Conservation (phyloP, 306 rosid genomes). For the Lathyrus oleraceus region DNA sequence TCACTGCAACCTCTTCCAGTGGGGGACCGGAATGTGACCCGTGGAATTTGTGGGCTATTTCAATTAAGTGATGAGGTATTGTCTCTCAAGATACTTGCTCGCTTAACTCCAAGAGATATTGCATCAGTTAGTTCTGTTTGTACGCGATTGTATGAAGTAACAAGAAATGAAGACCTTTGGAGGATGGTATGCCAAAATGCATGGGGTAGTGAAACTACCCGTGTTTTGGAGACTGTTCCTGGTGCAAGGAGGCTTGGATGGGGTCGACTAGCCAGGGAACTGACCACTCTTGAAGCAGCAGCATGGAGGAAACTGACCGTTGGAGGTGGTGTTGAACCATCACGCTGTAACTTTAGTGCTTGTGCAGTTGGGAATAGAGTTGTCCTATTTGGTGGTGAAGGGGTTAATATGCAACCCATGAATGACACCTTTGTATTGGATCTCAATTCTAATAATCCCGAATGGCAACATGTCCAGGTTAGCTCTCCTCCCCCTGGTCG, state of each 20-base stretch:
- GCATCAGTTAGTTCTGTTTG: conserved; percentile 93
- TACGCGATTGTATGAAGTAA: conserved; percentile 68
- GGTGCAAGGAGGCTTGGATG: conserved; percentile 98
- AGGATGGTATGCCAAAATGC: conserved; percentile 98
- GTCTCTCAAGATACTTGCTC: conserved; percentile 87
- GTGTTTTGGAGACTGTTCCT: conserved; percentile 90
- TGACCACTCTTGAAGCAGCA: conserved; percentile 99
- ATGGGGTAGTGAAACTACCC: conserved; percentile 97
- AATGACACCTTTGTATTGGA: conserved; percentile 95
- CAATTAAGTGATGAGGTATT: conserved; percentile 95
- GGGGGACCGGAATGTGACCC: conserved; percentile 82
- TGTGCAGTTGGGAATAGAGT: conserved; percentile 98
- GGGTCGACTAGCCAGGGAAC: conserved; percentile 90
- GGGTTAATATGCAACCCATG: conserved; percentile 99
- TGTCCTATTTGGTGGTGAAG: conserved; percentile 98
- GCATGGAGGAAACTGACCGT: conserved; percentile 96
- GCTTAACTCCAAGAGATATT: conserved; percentile 91
- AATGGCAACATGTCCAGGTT: conserved; percentile 97
- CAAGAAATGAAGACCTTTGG: conserved; percentile 94
- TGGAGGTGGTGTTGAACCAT: conserved; percentile 94
- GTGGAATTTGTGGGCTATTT: conserved; percentile 88
- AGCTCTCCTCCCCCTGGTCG: conserved; percentile 99
- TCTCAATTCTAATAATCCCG: conserved; percentile 84
- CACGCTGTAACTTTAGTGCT: conserved; percentile 97
- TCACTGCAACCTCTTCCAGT: conserved; percentile 54